Percentiles rank a stretch among this genome's conserved stretches.
Conservation (phyloP, 257 asterid species). For the Marsdenia floribunda region DNA sequence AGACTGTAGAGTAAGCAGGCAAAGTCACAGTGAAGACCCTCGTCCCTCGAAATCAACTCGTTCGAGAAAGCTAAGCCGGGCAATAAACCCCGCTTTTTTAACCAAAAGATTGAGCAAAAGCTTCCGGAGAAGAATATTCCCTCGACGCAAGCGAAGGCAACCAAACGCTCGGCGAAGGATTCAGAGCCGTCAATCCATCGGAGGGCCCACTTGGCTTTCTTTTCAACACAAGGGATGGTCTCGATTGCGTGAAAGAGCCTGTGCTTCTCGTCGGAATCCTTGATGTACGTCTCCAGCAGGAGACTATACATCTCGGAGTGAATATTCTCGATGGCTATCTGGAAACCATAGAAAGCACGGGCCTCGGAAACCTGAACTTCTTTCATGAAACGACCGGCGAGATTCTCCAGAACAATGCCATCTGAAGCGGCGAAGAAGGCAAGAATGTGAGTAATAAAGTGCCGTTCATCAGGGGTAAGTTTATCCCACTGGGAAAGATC, state of each 20-base stretch:
- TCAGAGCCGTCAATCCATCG: slow-evolving; percentile 89
- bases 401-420: slow-evolving; percentile 88
- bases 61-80: slow-evolving; percentile 82
- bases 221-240: slow-evolving; percentile 71
- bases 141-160: slow-evolving; percentile 89
- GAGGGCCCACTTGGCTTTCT: slow-evolving; percentile 87
- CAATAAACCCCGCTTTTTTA: slow-evolving; percentile 85
- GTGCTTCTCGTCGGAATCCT: slow-evolving; percentile 61
- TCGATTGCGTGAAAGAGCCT: slow-evolving; percentile 72
- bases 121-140: slow-evolving; percentile 92
- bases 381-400: slow-evolving; percentile 93
- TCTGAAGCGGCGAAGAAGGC: slow-evolving; percentile 98
- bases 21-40: slow-evolving; percentile 86
- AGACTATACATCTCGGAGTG: slow-evolving; percentile 97
- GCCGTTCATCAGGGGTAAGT: slow-evolving; percentile 61
- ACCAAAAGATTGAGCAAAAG: slow-evolving; percentile 87
- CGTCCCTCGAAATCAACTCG: slow-evolving; percentile 80
- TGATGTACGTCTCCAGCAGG: slow-evolving; percentile 68
- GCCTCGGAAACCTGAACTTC: slow-evolving; percentile 94
- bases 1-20: slow-evolving; percentile 80
- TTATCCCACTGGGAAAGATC: slow-evolving; percentile 69
- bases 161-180: slow-evolving; percentile 66
- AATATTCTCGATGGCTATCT: slow-evolving; percentile 89
- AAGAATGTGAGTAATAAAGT: slow-evolving; percentile 72
- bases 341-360: slow-evolving; percentile 92